Evolutionary conservation across 2,329 filamentous ascomycete species (phyloP).

Genomic region (Bertia moriformis): DNA sequence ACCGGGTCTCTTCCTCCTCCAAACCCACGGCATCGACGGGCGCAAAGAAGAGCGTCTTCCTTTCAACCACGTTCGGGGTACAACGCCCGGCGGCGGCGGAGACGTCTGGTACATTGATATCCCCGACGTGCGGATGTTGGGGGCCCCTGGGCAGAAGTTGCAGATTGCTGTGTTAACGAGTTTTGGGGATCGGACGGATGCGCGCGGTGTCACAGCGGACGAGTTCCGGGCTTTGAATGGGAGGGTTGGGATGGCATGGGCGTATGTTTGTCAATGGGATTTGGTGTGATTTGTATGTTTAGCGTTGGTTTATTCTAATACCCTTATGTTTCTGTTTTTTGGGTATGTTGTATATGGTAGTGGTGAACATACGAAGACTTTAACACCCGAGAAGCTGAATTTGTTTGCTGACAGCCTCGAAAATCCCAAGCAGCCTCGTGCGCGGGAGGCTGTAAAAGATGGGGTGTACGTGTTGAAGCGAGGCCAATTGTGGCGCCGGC

Average conservation of each 20-base stretch:
- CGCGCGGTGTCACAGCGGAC: slow-evolving; percentile 4
- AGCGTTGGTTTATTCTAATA: neutral
- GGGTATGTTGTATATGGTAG: neutral
- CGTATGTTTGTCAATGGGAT: neutral
- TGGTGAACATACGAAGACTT: neutral
- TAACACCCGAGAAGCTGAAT: too few species aligned
- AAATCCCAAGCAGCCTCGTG: too few species aligned
- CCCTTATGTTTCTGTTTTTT: neutral
- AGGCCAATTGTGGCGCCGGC: too few species aligned
- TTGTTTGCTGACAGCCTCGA: too few species aligned
- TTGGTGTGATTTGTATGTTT: neutral
- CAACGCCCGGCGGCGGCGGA: slow-evolving; percentile 29
- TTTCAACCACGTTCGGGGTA: slow-evolving; percentile 25
- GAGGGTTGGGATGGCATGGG: neutral
- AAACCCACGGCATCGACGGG: slow-evolving; percentile 30
- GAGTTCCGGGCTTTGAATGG: neutral
- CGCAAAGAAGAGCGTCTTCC: slow-evolving; percentile 32
- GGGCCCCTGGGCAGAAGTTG: slow-evolving; percentile 32
- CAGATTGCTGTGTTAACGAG: slow-evolving; percentile 32
- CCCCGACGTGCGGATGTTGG: slow-evolving; percentile 23
- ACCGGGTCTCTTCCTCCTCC: slow-evolving; percentile 36
- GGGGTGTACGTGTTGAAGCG: too few species aligned
- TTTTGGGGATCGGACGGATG: slow-evolving; percentile 22
- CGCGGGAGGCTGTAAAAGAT: too few species aligned
- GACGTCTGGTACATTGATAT: slow-evolving; percentile 48